Evolutionary conservation across 768 basidiomycete genomes (phyloP).

Genomic region (Termitomyces sp.): DNA sequence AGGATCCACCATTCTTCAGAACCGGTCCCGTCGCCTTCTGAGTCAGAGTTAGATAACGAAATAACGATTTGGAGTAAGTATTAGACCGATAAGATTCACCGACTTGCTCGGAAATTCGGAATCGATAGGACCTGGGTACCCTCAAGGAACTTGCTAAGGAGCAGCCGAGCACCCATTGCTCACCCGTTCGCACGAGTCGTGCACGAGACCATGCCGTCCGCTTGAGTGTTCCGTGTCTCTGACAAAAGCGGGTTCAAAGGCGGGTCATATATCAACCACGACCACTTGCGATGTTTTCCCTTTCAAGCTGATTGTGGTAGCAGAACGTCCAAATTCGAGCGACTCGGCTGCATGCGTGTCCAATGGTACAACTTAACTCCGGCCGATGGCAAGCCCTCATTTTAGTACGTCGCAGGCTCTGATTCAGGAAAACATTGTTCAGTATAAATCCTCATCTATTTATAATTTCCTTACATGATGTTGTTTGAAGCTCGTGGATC

Average conservation of each 20-base stretch:
- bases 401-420: neutral
- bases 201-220: neutral
- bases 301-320: neutral
- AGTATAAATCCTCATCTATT: no score
- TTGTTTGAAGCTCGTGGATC: neutral
- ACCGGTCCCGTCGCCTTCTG: neutral
- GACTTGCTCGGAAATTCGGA: neutral
- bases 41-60: neutral
- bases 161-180: neutral
- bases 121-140: no score
- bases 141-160: neutral
- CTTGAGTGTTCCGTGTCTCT: no score
- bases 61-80: neutral
- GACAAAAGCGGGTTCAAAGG: no score
- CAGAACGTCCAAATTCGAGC: neutral
- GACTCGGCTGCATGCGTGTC: neutral
- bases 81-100: no score
- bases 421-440: neutral
- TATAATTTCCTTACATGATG: neutral
- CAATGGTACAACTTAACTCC: no score
- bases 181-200: no score
- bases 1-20: neutral
- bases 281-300: neutral
- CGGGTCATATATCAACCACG: neutral
- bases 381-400: no score